Base-by-base conservation (phyloP, 257 asterid species). In the Solanum etuberosum region DNA sequence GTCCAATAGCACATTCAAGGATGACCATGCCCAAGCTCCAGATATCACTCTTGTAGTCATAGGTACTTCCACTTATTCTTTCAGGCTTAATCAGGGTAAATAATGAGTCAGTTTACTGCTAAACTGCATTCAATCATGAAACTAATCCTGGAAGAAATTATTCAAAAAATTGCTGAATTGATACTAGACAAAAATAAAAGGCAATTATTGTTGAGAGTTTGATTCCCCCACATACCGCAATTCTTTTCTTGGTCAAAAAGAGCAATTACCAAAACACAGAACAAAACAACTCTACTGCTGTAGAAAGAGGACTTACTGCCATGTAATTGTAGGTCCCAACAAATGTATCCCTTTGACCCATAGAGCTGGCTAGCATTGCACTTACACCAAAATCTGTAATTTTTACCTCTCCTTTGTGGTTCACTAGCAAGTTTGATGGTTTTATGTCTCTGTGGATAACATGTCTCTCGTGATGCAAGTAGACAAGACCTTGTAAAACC, bases 361-460 rank as follows among this genome's bases (percentile, higher is more conserved):
- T 94, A 84, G 99, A 95, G 89, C 89, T 96, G 40, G 97, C 99
- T 88, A 97, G 94, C 98, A 97, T 93, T 48, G 99, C 99, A 88
- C 99, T 97, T 46, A 97, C 99, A 43, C 99, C 99, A 89, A 97
- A 97, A 90, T 97, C 99, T 72, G 99, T 93, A 87, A 97, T 95
- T 91, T 97, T 97, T 9, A 97, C 99, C 88, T 97, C 96, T 74
- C 99, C 99, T 88, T 92, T 92, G 90, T 93, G 98, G 91, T 97
- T 97, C 84, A 95, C 97, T 9, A 97, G 96, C 89, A 97, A 92
- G 88, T 97, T 93, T 68, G 96, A 93, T 16, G 96, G 93, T 80
- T 93, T 93, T 85, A 97, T 92, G 90, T 97, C 99, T 90, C 99
- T 96, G 87, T 96, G 99, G 85, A 97, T 97, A 14, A 97, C 98